phyloP scores from a whole-genome alignment of 2,329 filamentous ascomycete species.

The Nemania diffusa region DNA sequence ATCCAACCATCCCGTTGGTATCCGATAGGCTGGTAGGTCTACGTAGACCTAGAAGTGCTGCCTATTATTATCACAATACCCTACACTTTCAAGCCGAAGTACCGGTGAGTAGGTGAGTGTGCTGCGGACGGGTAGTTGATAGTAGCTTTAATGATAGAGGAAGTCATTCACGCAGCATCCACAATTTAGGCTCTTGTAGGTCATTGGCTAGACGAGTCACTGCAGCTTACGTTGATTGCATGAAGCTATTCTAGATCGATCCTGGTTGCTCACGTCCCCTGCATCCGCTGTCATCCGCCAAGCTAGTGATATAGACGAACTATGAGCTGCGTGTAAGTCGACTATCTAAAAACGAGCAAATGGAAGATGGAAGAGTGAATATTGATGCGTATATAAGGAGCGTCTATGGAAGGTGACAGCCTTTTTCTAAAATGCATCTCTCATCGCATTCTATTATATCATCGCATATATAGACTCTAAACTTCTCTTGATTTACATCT shows the following conservation, averaged over 20 bases:
- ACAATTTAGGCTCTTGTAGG: neutral
- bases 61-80: neutral
- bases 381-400: constrained; percentile 18
- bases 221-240: constrained; percentile 25
- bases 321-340: constrained; percentile 3
- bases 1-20: neutral
- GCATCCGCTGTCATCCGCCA: constrained; percentile 7
- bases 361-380: neutral
- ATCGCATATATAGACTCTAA: neutral
- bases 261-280: constrained; percentile 23
- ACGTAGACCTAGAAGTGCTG: neutral
- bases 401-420: neutral
- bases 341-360: neutral
- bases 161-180: neutral
- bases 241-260: constrained; percentile 13
- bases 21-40: neutral
- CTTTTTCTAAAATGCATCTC: neutral
- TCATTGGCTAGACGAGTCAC: constrained; percentile 12
- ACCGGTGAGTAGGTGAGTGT: neutral
- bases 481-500: neutral
- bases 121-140: neutral
- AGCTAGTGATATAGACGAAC: neutral
- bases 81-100: no score
- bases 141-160: neutral
- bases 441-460: neutral